Conservation (phyloP, 2,329 filamentous ascomycete species). For the Colletotrichum sublineola region DNA sequence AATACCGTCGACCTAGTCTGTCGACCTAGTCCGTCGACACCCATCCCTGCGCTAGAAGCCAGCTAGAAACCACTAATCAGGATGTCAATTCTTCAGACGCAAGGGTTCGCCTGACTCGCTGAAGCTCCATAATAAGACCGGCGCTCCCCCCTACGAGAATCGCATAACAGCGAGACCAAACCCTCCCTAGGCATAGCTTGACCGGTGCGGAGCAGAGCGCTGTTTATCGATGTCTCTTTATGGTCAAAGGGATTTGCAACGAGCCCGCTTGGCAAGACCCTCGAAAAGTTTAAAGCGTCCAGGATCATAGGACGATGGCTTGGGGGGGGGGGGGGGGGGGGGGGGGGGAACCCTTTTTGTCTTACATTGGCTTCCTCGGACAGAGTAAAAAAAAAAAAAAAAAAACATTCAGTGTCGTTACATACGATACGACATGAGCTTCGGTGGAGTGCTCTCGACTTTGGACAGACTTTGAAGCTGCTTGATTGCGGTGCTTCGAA, state of each 20-base stretch:
- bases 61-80: slow-evolving; percentile 36
- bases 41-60: slow-evolving; percentile 29
- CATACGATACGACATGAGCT: not conserved
- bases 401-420: slow-evolving; percentile 6
- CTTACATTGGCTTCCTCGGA: slow-evolving; percentile 12
- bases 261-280: slow-evolving; percentile 25
- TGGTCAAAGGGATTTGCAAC: slow-evolving; percentile 36
- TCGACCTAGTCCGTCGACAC: not conserved
- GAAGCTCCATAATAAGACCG: slow-evolving; percentile 23
- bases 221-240: slow-evolving; percentile 33
- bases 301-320: slow-evolving; percentile 8
- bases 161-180: slow-evolving; percentile 17
- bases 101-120: slow-evolving; percentile 36
- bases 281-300: slow-evolving; percentile 31
- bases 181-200: slow-evolving; percentile 31
- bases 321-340: not conserved
- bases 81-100: slow-evolving; percentile 27
- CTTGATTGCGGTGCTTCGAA: slow-evolving; percentile 1
- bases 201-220: slow-evolving; percentile 39
- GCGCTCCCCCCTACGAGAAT: not conserved
- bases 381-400: slow-evolving; percentile 10
- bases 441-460: not conserved
- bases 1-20: slow-evolving; percentile 13
- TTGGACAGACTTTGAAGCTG: not conserved
- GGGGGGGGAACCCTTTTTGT: not conserved